Evolutionary conservation across 768 basidiomycete genomes (phyloP).

Genomic region (Kwoniella heveanensis): DNA sequence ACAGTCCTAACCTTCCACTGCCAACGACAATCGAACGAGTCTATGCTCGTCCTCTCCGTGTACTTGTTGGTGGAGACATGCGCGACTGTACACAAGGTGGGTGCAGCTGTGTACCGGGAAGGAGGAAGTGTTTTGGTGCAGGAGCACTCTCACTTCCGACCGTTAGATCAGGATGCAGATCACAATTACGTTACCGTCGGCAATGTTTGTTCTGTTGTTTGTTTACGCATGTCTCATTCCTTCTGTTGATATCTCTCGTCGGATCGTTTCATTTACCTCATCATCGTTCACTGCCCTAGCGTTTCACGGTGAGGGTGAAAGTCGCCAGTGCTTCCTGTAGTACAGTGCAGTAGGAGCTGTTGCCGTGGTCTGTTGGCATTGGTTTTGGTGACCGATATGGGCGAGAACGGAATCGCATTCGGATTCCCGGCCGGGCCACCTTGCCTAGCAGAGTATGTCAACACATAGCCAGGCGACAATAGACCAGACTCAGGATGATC

Average conservation of each 20-base stretch:
- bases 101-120: too few relatives aligned
- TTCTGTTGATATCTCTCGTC: constrained; percentile 1
- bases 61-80: too few relatives aligned
- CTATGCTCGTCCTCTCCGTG: too few relatives aligned
- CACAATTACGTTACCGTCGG: background rate
- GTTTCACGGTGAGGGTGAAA: background rate
- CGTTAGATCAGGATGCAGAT: background rate
- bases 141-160: background rate
- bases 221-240: background rate
- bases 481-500: too few relatives aligned
- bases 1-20: too few relatives aligned
- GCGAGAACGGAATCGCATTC: background rate
- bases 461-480: too few relatives aligned
- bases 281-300: background rate
- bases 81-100: too few relatives aligned
- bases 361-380: background rate
- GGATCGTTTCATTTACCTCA: background rate
- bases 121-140: too few relatives aligned
- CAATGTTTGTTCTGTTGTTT: background rate
- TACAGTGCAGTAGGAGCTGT: too few relatives aligned
- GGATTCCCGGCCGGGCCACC: too few relatives aligned
- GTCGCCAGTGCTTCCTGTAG: background rate
- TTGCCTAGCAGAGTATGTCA: too few relatives aligned
- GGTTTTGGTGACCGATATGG: background rate
- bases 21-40: too few relatives aligned